These are phyloP conservation scores for Dacryopinax spathularia DNA, from an alignment of 768 basidiomycete genomes.

Conservation along the genomic window DNA sequence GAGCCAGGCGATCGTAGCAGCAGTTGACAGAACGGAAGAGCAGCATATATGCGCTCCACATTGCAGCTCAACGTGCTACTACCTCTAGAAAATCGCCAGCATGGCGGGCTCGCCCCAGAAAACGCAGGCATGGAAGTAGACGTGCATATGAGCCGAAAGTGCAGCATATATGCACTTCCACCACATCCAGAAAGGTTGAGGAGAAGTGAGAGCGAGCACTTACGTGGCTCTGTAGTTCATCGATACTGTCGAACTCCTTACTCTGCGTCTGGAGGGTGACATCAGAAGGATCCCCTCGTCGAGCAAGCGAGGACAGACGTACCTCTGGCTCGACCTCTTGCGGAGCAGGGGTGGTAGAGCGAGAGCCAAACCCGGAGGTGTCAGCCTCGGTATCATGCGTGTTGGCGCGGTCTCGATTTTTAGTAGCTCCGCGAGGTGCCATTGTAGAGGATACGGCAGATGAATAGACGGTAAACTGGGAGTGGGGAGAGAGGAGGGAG, in stretches of 20 bases:
- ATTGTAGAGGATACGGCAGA: not conserved
- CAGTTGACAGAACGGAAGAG: too few relatives aligned
- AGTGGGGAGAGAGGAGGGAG: not conserved
- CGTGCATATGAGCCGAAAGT: too few relatives aligned
- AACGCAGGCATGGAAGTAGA: too few relatives aligned
- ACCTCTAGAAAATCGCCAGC: too few relatives aligned
- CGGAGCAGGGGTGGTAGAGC: not conserved
- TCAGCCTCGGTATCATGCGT: not conserved
- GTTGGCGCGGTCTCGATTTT: not conserved
- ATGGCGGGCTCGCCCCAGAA: too few relatives aligned
- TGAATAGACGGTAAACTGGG: not conserved
- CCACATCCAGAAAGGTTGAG: too few relatives aligned
- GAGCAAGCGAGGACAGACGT: not conserved
- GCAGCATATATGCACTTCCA: too few relatives aligned
- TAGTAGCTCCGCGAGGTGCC: not conserved
- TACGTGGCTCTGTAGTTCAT: constrained; percentile 73
- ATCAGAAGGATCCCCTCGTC: not conserved
- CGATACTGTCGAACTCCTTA: constrained; percentile 50
- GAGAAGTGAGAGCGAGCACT: constrained; percentile 11
- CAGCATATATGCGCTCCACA: not conserved
- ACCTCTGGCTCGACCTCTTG: not conserved
- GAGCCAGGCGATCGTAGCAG: not conserved
- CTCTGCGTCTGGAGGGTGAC: not conserved
- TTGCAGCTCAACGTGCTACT: too few relatives aligned
- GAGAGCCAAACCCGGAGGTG: not conserved